phyloP scores from a whole-genome alignment of 2,329 filamentous ascomycete species.

The Arthrobotrys megalospora region DNA sequence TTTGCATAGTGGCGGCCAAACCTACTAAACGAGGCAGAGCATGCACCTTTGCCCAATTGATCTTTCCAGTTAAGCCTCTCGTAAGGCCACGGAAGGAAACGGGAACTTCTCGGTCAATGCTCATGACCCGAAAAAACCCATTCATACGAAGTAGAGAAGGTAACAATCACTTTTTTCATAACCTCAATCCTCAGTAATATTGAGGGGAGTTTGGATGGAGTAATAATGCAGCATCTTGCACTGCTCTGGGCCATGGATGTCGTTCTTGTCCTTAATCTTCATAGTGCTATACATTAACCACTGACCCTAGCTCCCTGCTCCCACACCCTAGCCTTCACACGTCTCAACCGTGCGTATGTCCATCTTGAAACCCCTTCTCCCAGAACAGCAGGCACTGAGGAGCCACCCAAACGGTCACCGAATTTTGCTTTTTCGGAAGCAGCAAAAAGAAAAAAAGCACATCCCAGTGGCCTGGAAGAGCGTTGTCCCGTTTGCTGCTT shows the following conservation, averaged over 20 bases:
- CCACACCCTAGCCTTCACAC: constrained; percentile 57
- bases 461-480: constrained; percentile 20
- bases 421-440: constrained; percentile 42
- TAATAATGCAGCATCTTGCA: constrained; percentile 19
- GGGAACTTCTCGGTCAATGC: constrained; percentile 25
- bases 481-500: constrained; percentile 14
- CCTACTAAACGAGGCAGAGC: constrained; percentile 42
- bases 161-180: constrained; percentile 17
- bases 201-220: constrained; percentile 21
- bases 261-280: constrained; percentile 30
- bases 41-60: constrained; percentile 37
- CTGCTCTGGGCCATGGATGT: constrained; percentile 14
- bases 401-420: constrained; percentile 40
- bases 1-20: constrained; percentile 47
- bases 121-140: constrained; percentile 19
- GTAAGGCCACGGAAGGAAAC: constrained; percentile 30
- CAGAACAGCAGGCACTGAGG: constrained; percentile 60
- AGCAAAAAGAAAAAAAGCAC: constrained; percentile 37
- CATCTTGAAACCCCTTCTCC: constrained; percentile 59
- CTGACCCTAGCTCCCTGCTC: constrained; percentile 42
- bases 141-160: constrained; percentile 29
- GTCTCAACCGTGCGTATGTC: constrained; percentile 60
- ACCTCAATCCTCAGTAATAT: constrained; percentile 39
- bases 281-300: constrained; percentile 36
- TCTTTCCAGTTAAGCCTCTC: constrained; percentile 33